Conservation (phyloP, 495 filamentous ascomycete species). For the Penicillium simplicissimum region DNA sequence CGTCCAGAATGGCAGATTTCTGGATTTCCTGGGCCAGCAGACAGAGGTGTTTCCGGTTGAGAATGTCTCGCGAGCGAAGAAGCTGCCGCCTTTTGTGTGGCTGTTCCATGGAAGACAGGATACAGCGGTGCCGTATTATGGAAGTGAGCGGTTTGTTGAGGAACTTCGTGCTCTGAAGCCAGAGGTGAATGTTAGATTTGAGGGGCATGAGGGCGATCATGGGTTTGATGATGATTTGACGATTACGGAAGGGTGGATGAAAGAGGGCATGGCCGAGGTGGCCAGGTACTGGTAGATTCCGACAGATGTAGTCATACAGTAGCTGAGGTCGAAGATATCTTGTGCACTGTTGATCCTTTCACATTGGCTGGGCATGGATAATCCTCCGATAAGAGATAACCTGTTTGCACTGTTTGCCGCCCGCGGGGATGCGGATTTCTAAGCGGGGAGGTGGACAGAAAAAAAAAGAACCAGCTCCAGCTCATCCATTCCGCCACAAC, state of each 20-base stretch:
- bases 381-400: slow-evolving; percentile 9
- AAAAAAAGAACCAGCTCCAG: slow-evolving; percentile 26
- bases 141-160: neutral
- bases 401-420: slow-evolving; percentile 40
- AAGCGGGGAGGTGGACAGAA: slow-evolving; percentile 35
- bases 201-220: slow-evolving; percentile 21
- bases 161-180: slow-evolving; percentile 10
- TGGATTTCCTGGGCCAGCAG: slow-evolving; percentile 19
- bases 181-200: slow-evolving; percentile 5
- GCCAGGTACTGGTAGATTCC: slow-evolving; percentile 4
- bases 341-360: too few species aligned
- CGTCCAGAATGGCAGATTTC: slow-evolving; percentile 22
- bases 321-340: neutral
- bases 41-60: slow-evolving; percentile 15
- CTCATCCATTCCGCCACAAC: slow-evolving; percentile 13
- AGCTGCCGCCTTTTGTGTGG: slow-evolving; percentile 15
- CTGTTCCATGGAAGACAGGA: slow-evolving; percentile 26
- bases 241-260: slow-evolving; percentile 18
- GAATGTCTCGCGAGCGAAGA: slow-evolving; percentile 4
- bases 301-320: neutral
- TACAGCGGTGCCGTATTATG: slow-evolving; percentile 19
- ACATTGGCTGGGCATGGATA: too few species aligned
- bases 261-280: slow-evolving; percentile 9
- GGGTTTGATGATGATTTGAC: slow-evolving; percentile 20
- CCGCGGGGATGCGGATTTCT: slow-evolving; percentile 46